phyloP scores from a whole-genome alignment of 2,329 filamentous ascomycete genomes.

The Triangularia verruculosa region DNA sequence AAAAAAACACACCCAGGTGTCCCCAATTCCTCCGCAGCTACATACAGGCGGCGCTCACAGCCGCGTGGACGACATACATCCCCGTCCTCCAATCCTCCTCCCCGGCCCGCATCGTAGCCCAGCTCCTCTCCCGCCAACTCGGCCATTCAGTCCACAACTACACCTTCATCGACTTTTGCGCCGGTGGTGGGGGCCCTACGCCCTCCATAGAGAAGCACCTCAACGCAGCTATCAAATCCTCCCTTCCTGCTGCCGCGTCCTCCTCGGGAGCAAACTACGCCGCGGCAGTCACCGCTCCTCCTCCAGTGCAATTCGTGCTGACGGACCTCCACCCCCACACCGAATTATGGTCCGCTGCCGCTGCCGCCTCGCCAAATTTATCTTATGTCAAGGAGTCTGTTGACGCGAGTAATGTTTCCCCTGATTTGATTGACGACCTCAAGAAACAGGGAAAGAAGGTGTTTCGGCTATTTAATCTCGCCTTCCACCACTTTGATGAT shows the following conservation, averaged over 20 bases:
- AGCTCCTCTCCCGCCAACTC: constrained; percentile 52
- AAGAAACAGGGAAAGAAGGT: constrained; percentile 46
- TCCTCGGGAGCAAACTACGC: constrained; percentile 8
- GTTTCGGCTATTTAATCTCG: constrained; percentile 69
- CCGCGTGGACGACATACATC: constrained; percentile 56
- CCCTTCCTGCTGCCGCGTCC: constrained; percentile 11
- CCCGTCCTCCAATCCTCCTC: constrained; percentile 56
- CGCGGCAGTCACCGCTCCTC: constrained; percentile 18
- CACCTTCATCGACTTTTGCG: constrained; percentile 72
- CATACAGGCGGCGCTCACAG: constrained; percentile 63
- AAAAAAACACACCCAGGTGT: constrained; percentile 59
- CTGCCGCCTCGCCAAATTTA: constrained; percentile 52
- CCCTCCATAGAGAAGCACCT: constrained; percentile 59
- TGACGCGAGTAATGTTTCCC: constrained; percentile 62
- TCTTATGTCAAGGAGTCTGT: constrained; percentile 59
- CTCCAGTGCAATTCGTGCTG: constrained; percentile 56
- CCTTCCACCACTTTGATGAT: constrained; percentile 76
- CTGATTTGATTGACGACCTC: constrained; percentile 40
- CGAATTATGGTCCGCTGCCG: constrained; percentile 55
- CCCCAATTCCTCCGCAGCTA: constrained; percentile 62
- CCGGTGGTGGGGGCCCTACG: constrained; percentile 69
- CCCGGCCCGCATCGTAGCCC: constrained; percentile 60
- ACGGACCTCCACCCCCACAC: constrained; percentile 66
- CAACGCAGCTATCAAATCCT: constrained; percentile 44
- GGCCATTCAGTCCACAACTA: constrained; percentile 48